Percentiles rank a stretch among this genome's conserved stretches.
Conservation (phyloP, 768 basidiomycete genomes). For the Boletus patriciae region DNA sequence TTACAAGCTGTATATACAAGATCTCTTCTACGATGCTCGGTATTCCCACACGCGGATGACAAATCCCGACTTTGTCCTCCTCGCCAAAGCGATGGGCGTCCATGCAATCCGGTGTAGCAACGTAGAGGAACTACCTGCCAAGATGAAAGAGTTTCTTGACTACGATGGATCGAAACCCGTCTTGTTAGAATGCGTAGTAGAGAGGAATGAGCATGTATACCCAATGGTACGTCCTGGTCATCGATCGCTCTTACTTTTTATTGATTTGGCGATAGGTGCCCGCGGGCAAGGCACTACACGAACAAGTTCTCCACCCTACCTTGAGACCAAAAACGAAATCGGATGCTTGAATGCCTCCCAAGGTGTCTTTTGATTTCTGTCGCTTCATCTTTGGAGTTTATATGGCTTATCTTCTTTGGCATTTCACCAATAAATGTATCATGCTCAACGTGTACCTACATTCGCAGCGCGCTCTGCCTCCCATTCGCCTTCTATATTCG, state of each 20-base stretch:
- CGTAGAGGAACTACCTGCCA: conserved; percentile 77
- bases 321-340: conserved; percentile 35
- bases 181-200: conserved; percentile 87
- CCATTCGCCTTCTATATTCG: neutral
- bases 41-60: conserved; percentile 96
- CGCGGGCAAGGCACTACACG: conserved; percentile 92
- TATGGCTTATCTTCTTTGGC: neutral
- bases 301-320: conserved; percentile 78
- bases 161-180: conserved; percentile 87
- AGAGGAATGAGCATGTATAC: conserved; percentile 84
- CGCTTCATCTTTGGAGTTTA: neutral
- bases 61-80: conserved; percentile 92
- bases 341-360: conserved; percentile 17
- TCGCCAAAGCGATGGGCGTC: conserved; percentile 89
- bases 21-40: conserved; percentile 95
- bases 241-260: neutral
- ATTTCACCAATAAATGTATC: conserved; percentile 16
- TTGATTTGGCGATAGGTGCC: conserved; percentile 54
- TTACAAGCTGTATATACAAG: conserved; percentile 36
- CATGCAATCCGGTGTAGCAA: conserved; percentile 80
- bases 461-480: conserved; percentile 1
- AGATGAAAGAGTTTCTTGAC: conserved; percentile 99
- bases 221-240: conserved; percentile 63
- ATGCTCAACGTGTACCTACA: conserved; percentile 29
- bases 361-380: neutral